These are phyloP conservation scores for Chaetothyriales sp. DNA, from an alignment of 2,329 filamentous ascomycete genomes.

Conservation along the genomic window DNA sequence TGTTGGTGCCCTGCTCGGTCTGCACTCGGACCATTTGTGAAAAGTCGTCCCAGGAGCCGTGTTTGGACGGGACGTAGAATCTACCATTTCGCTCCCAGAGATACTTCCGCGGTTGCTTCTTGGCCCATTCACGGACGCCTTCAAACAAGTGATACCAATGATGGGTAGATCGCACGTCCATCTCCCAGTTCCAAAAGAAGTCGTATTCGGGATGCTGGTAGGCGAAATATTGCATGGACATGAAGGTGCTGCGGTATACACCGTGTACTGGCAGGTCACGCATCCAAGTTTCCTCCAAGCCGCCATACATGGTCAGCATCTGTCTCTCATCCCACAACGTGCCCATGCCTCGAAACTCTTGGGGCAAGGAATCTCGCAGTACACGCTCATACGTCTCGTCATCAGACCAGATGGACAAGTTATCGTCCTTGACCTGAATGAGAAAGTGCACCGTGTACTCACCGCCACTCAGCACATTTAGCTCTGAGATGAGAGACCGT, in stretches of 20 bases:
- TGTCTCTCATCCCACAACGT: conserved; percentile 90
- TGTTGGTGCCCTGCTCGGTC: conserved; percentile 54
- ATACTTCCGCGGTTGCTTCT: conserved; percentile 60
- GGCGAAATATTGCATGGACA: conserved; percentile 91
- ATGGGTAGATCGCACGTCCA: conserved; percentile 81
- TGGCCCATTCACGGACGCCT: conserved; percentile 56
- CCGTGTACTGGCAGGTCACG: conserved; percentile 69
- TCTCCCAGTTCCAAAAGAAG: conserved; percentile 90
- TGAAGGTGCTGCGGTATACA: conserved; percentile 81
- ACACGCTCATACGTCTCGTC: conserved; percentile 58
- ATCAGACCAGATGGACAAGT: conserved; percentile 69
- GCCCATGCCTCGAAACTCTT: conserved; percentile 77
- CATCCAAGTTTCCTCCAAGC: conserved; percentile 63
- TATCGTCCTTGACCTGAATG: conserved; percentile 69
- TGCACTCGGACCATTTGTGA: conserved; percentile 63
- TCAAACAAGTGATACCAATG: conserved; percentile 68
- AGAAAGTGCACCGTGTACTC: conserved; percentile 76
- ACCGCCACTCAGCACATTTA: conserved; percentile 62
- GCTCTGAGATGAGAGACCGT: conserved; percentile 65
- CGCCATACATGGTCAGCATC: conserved; percentile 82
- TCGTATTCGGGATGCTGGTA: conserved; percentile 80
- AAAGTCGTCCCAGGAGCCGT: conserved; percentile 70
- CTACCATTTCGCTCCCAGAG: conserved; percentile 68
- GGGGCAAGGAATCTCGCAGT: conserved; percentile 55
- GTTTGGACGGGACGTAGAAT: conserved; percentile 64